phyloP scores from a whole-genome alignment of 768 basidiomycete species.

The Boletus rex-veris region DNA sequence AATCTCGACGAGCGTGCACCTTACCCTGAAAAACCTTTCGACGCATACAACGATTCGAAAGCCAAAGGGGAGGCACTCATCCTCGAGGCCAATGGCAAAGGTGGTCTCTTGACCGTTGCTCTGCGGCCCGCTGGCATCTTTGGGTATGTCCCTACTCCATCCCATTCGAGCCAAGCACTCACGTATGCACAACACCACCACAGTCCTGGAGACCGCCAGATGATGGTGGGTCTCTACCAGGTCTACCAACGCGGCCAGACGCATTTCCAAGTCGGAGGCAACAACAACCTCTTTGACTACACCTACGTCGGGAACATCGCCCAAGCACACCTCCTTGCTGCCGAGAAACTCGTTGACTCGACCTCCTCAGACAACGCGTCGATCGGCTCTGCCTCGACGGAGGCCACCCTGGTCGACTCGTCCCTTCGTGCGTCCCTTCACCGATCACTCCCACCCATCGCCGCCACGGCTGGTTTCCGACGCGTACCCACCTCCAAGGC shows the following conservation, averaged over 20 bases:
- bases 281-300: constrained; percentile 92
- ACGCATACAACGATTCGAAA: constrained; percentile 95
- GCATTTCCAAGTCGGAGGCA: constrained; percentile 90
- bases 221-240: constrained; percentile 72
- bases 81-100: constrained; percentile 80
- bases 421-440: constrained; percentile 42
- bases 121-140: constrained; percentile 94
- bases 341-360: constrained; percentile 69
- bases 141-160: constrained; percentile 52
- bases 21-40: constrained; percentile 68
- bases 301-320: constrained; percentile 84
- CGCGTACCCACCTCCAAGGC: constrained; percentile 77
- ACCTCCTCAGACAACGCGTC: constrained; percentile 35
- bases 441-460: constrained; percentile 57
- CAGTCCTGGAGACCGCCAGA: constrained; percentile 90
- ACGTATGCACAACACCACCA: no score
- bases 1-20: constrained; percentile 87
- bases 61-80: constrained; percentile 82
- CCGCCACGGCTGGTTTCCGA: constrained; percentile 58
- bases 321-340: constrained; percentile 88
- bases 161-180: no score
- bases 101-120: constrained; percentile 83
- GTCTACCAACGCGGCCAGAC: constrained; percentile 82
- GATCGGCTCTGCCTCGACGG: constrained; percentile 13
- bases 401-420: constrained; percentile 39